A percentile compares a stretch with the other conserved stretches of the same genome.
These are phyloP conservation scores for Aureoboletus auriporus DNA, from an alignment of 768 basidiomycete species.

Conservation along the genomic window DNA sequence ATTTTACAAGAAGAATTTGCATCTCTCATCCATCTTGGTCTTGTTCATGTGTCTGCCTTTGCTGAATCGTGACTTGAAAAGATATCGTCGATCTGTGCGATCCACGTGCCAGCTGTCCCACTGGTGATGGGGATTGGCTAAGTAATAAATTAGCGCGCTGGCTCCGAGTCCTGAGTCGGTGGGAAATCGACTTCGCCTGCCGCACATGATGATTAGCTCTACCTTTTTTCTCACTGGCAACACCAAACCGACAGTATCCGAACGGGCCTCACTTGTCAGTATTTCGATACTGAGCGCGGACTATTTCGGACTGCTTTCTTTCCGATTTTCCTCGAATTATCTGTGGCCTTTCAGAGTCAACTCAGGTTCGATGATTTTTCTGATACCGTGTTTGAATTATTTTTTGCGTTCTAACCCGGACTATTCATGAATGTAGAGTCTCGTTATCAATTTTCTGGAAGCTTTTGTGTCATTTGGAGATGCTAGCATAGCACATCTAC, in stretches of 20 bases:
- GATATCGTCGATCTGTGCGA: slow-evolving; percentile 2
- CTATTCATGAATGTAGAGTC: not conserved
- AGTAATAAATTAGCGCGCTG: not conserved
- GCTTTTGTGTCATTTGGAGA: too few relatives aligned
- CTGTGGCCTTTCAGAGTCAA: not conserved
- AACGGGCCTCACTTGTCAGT: not conserved
- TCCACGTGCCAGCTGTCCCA: slow-evolving; percentile 5
- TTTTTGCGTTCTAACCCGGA: not conserved
- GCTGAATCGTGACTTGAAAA: slow-evolving; percentile 5
- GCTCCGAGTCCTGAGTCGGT: slow-evolving; percentile 10
- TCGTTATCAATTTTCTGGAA: not conserved
- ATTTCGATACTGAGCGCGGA: not conserved
- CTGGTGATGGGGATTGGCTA: slow-evolving; percentile 2
- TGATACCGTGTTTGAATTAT: not conserved
- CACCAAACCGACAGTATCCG: not conserved
- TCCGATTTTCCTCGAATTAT: not conserved
- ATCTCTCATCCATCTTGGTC: slow-evolving; percentile 5
- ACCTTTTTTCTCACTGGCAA: not conserved
- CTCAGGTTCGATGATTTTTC: not conserved
- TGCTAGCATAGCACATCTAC: not conserved
- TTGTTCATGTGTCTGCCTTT: not conserved
- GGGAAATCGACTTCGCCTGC: slow-evolving; percentile 15
- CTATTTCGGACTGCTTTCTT: not conserved
- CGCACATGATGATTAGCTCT: slow-evolving; percentile 1
- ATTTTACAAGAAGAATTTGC: slow-evolving; percentile 1